Base-by-base conservation (phyloP, 176 grass and related monocot species). In the Eragrostis nindensis region DNA sequence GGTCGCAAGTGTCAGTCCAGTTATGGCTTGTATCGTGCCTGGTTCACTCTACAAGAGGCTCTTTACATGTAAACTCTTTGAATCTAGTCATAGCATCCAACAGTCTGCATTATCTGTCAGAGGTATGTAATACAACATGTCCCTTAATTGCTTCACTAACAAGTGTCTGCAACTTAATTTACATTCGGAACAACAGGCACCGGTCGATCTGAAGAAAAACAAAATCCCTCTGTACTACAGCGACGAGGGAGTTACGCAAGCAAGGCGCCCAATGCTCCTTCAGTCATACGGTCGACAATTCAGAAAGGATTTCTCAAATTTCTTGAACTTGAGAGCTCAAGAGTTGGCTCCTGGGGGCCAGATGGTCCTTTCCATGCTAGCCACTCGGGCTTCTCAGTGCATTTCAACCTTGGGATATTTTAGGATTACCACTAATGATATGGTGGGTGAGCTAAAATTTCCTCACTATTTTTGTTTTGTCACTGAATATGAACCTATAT, bases 1-100 rank as follows among this genome's bases (percentile, higher is more conserved):
- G n/a, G 1, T 39, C 16, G 24, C 12, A 22, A 70, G 43, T 70
- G 11, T 11, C 11, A 18, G 65, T 21, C 1, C 3, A 2, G 54
- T 85, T 14, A 10, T 78, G 17, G 71, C 75, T n/a, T 66, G 57
- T 17, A 59, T 85, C 36, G 75, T 85, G 16, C 83, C 83, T 53
- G 75, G 83, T 5, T 78, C 74, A 2, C 78, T 78, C 39, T 85
- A 78, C 30, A 46, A 59, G 63, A 84, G 82, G 19, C 73, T 84
- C 26, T 84, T 84, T 63, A 46, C 52, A 4, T 69, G 11, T 15
- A 68, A 68, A 38, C 36, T 78, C 74, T 11, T 21, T 85, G 55
- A 42, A 85, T 71, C 83, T 84, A 24, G 14, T 48, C 15, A 24
- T 53, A 27, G 59, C 82, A 13, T 76, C 82, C 0, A 84, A 48